Conservation (phyloP, 192 early-diverging fungal species). For the Podila clonocystis region DNA sequence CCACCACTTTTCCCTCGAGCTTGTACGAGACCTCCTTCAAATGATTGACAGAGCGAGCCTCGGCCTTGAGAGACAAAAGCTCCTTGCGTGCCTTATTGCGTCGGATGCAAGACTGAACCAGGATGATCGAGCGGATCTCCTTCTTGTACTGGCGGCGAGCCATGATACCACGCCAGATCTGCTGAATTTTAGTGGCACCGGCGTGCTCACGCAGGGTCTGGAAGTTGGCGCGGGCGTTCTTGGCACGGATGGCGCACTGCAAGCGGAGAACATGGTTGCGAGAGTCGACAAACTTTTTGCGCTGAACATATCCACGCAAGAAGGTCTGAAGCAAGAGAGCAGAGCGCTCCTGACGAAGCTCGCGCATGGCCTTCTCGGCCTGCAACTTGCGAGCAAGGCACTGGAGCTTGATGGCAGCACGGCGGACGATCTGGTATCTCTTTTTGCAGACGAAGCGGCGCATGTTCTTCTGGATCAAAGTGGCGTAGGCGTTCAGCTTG, state of each 20-base stretch:
- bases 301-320: conserved; percentile 72
- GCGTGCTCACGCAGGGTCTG: conserved; percentile 61
- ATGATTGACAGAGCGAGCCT: conserved; percentile 90
- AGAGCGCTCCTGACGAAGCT: conserved; percentile 70
- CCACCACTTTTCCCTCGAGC: conserved; percentile 96
- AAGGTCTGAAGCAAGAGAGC: conserved; percentile 82
- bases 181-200: conserved; percentile 86
- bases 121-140: conserved; percentile 66
- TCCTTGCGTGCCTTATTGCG: conserved; percentile 75
- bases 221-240: conserved; percentile 72
- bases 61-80: conserved; percentile 77
- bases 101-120: conserved; percentile 87
- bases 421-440: conserved; percentile 64
- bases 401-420: conserved; percentile 77
- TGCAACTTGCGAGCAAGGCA: conserved; percentile 66
- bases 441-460: conserved; percentile 72
- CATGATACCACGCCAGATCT: conserved; percentile 69
- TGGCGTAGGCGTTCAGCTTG: conserved; percentile 81
- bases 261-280: conserved; percentile 67
- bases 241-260: conserved; percentile 74
- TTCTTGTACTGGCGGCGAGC: conserved; percentile 69
- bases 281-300: conserved; percentile 53
- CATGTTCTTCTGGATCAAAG: conserved; percentile 90
- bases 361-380: conserved; percentile 62
- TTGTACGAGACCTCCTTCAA: conserved; percentile 94